Conservation (phyloP, 1,284 basidiomycete species). For the Erythrobasidium hasegawianum region DNA sequence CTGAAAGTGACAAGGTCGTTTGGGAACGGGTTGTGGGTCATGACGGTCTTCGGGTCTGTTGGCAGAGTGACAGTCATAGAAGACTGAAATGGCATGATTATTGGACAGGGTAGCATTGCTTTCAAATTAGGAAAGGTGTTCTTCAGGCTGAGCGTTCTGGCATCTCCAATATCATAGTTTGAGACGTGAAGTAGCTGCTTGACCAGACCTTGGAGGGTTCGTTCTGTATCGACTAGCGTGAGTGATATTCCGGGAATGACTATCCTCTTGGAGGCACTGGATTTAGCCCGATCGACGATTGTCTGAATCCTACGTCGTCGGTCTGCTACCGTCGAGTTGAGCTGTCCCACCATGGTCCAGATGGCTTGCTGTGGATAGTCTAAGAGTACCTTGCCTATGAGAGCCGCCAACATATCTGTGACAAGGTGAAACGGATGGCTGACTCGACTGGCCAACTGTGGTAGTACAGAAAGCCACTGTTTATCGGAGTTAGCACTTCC, state of each 20-base stretch:
- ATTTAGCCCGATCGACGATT: conserved; percentile 64
- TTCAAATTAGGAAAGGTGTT: conserved; percentile 64
- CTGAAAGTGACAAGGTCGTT: conserved; percentile 69
- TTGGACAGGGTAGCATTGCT: conserved; percentile 59
- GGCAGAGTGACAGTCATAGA: conserved; percentile 87
- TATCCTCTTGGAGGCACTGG: conserved; percentile 52
- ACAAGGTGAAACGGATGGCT: conserved; percentile 72
- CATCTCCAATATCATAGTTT: conserved; percentile 36
- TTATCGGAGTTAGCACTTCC: no score
- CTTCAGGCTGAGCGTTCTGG: conserved; percentile 58
- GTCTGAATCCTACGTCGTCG: conserved; percentile 62
- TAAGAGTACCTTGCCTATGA: conserved; percentile 71
- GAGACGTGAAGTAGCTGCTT: conserved; percentile 20
- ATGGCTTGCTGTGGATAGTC: conserved; percentile 87
- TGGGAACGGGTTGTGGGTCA: conserved; percentile 79
- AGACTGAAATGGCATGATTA: conserved; percentile 89
- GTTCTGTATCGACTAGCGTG: conserved; percentile 5
- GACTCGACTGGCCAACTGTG: conserved; percentile 93
- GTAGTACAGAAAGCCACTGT: conserved; percentile 94
- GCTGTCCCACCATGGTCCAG: conserved; percentile 87
- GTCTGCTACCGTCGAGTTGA: conserved; percentile 71
- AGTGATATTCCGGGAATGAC: neutral
- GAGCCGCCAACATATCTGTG: conserved; percentile 61
- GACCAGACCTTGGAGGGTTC: conserved; percentile 8
- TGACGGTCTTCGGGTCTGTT: conserved; percentile 58